A percentile compares a stretch with the other conserved stretches of the same genome.
Conservation (phyloP, 768 basidiomycete genomes). For the Fibroporia radiculosa region DNA sequence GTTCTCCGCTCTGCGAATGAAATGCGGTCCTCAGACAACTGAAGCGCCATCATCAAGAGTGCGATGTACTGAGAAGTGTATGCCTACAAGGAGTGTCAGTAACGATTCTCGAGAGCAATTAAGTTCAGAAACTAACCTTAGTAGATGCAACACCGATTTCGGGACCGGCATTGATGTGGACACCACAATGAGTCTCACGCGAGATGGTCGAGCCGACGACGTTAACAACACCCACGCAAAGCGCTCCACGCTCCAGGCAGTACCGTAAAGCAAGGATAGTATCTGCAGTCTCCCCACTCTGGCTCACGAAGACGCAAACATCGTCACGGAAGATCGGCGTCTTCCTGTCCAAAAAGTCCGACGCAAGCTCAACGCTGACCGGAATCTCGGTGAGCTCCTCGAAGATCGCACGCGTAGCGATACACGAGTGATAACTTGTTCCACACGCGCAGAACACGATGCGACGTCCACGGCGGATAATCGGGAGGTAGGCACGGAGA, state of each 20-base stretch:
- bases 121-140: constrained; percentile 51
- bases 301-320: constrained; percentile 91
- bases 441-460: constrained; percentile 99
- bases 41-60: constrained; percentile 96
- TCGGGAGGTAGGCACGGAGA: constrained; percentile 87
- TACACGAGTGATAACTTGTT: constrained; percentile 94
- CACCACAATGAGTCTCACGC: constrained; percentile 97
- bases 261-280: constrained; percentile 95
- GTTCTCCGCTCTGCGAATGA: constrained; percentile 85
- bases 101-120: not conserved
- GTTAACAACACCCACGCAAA: constrained; percentile 97
- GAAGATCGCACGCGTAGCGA: constrained; percentile 96
- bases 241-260: constrained; percentile 92
- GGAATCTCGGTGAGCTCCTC: constrained; percentile 99
- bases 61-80: constrained; percentile 99
- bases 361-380: constrained; percentile 92
- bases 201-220: constrained; percentile 97
- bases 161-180: constrained; percentile 98
- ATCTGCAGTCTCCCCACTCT: constrained; percentile 98
- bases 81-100: constrained; percentile 40
- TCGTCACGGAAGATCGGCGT: constrained; percentile 99
- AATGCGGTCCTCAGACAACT: constrained; percentile 95
- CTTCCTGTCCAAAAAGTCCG: constrained; percentile 97
- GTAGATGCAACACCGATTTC: constrained; percentile 99
- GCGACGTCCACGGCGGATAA: constrained; percentile 89